Conservation (phyloP, 164 flowering plant genomes). For the Annona cherimola region DNA sequence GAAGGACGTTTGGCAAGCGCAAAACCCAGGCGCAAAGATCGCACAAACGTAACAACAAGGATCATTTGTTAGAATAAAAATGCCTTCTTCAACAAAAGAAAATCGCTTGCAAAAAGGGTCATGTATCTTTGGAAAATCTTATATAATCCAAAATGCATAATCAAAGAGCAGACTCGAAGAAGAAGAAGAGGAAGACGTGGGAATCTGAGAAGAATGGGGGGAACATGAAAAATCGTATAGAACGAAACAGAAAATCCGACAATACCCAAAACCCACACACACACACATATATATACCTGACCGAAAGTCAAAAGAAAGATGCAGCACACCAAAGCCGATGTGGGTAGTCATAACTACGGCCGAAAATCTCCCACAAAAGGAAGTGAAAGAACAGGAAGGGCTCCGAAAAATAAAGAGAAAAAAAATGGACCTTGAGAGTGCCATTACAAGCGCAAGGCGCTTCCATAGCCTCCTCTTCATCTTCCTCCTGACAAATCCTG, state of each 20-base stretch:
- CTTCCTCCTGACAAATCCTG: conserved; percentile 75
- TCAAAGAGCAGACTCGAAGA: neutral
- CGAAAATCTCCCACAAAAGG: neutral
- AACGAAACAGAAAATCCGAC: neutral
- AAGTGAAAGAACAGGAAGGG: neutral
- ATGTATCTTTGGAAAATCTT: neutral
- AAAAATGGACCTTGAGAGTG: conserved; percentile 48
- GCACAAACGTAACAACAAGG: neutral
- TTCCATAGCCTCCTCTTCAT: conserved; percentile 40
- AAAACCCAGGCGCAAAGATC: neutral
- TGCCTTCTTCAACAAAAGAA: neutral
- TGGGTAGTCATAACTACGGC: neutral
- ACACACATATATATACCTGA: neutral
- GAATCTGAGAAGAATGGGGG: neutral
- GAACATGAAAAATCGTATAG: neutral
- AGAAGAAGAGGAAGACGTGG: neutral
- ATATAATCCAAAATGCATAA: neutral
- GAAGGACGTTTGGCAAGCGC: no score
- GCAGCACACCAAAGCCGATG: neutral
- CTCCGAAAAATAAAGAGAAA: neutral
- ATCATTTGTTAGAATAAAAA: neutral
- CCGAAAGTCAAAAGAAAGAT: neutral
- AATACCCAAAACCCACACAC: neutral
- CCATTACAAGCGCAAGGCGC: conserved; percentile 78
- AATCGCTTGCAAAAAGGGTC: neutral